Evolutionary conservation across 2,329 filamentous ascomycete species (phyloP).

Genomic region (Fusarium hainanense): DNA sequence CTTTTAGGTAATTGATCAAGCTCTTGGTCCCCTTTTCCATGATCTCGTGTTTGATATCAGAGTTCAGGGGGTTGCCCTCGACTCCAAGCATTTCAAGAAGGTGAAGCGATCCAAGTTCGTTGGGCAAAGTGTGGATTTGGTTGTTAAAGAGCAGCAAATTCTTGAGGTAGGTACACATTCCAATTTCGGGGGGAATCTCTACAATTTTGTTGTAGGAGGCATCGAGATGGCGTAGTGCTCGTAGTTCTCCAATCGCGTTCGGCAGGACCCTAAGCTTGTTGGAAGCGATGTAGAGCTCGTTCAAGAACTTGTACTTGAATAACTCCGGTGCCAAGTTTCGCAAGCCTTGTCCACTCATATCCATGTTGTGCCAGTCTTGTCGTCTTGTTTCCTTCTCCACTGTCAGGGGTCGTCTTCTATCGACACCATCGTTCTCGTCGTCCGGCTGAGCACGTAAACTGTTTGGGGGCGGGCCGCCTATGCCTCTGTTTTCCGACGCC

Average conservation of each 20-base stretch:
- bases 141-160: conserved; percentile 92
- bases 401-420: conserved; percentile 71
- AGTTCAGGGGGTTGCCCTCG: conserved; percentile 87
- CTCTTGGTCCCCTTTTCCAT: conserved; percentile 89
- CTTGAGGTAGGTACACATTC: conserved; percentile 95
- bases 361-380: conserved; percentile 92
- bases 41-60: conserved; percentile 81
- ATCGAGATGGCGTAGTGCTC: conserved; percentile 85
- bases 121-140: conserved; percentile 81
- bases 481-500: conserved; percentile 75
- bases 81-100: conserved; percentile 90
- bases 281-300: conserved; percentile 91
- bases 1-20: conserved; percentile 83
- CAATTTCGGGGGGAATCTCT: conserved; percentile 87
- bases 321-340: conserved; percentile 82
- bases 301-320: conserved; percentile 89
- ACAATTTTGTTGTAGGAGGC: conserved; percentile 87
- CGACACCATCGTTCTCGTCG: conserved; percentile 65
- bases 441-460: conserved; percentile 61
- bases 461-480: conserved; percentile 64
- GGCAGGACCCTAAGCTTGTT: conserved; percentile 90
- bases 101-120: conserved; percentile 88
- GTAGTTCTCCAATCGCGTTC: conserved; percentile 81
- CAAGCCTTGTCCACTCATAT: conserved; percentile 95
- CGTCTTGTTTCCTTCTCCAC: conserved; percentile 73